Conservation (phyloP, 2,329 filamentous ascomycete species). For the Fusarium marasasianum region DNA sequence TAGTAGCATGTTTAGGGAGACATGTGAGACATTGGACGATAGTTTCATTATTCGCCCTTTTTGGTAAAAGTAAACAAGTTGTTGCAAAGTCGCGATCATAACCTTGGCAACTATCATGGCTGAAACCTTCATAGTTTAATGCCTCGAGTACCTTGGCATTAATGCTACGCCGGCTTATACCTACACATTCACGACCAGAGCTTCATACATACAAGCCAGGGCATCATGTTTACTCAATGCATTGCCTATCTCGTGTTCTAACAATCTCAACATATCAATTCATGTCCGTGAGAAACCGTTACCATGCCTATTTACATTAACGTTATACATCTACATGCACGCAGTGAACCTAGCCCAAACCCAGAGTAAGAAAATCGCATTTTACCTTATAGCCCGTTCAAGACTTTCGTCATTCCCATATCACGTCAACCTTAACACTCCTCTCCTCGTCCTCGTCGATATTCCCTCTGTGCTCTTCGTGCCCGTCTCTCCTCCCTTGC, state of each 20-base stretch:
- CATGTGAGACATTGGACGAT: background rate
- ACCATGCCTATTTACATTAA: constrained; percentile 30
- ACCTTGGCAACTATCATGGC: background rate
- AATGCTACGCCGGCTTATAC: background rate
- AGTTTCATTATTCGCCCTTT: background rate
- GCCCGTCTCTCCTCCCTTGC: constrained; percentile 49
- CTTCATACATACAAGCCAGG: background rate
- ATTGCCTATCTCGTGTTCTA: constrained; percentile 19
- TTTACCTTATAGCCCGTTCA: constrained; percentile 2
- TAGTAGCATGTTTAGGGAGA: background rate
- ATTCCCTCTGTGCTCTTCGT: constrained; percentile 45
- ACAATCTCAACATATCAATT: constrained; percentile 21
- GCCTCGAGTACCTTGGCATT: background rate
- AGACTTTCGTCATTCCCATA: background rate
- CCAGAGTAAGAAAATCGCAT: background rate
- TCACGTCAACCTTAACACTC: constrained; percentile 35
- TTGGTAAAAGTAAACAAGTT: background rate
- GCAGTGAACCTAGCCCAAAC: constrained; percentile 4
- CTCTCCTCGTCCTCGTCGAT: constrained; percentile 47
- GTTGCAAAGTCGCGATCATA: background rate
- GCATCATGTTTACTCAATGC: constrained; percentile 11
- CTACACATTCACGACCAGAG: background rate
- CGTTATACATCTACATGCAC: constrained; percentile 23
- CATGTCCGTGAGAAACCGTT: constrained; percentile 26
- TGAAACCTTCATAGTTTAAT: background rate